Conservation (phyloP, 306 rosid genomes). For the Rosa chinensis region DNA sequence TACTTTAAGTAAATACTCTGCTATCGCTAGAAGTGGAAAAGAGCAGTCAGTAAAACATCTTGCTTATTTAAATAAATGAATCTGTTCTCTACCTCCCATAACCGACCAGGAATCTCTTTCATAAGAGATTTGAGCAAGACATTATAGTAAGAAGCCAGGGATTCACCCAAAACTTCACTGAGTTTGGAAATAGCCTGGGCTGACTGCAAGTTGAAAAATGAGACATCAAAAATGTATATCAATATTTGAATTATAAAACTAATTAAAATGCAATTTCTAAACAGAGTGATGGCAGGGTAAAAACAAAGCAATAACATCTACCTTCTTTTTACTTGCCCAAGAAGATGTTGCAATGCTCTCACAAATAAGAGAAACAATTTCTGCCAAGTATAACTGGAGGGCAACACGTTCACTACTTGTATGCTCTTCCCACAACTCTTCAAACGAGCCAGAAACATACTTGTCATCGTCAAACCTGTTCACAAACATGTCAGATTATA, state of each 20-base stretch:
- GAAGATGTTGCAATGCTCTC: conserved; percentile 78
- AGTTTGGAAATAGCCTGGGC: conserved; percentile 85
- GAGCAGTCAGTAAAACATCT: not conserved
- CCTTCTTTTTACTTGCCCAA: conserved; percentile 85
- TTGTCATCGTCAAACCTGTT: conserved; percentile 88
- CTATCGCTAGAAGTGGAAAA: not conserved
- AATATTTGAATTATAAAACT: not conserved
- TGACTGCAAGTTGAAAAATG: conserved; percentile 54
- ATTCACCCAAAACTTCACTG: conserved; percentile 91
- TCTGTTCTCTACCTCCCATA: conserved; percentile 76
- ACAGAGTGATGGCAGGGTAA: conserved; percentile 17
- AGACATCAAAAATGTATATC: conserved; percentile 27
- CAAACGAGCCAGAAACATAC: conserved; percentile 64
- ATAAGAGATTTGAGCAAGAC: conserved; percentile 72
- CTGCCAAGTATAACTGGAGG: conserved; percentile 75
- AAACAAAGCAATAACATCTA: conserved; percentile 30
- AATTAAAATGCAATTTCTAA: conserved; percentile 14
- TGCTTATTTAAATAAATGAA: not conserved
- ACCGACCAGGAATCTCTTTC: conserved; percentile 91
- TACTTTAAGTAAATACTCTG: not conserved
- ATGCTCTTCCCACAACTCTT: conserved; percentile 97
- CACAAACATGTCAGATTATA: conserved; percentile 9
- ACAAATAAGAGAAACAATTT: conserved; percentile 77
- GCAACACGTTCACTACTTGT: conserved; percentile 90
- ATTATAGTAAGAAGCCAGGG: conserved; percentile 64